Base-by-base conservation (phyloP, 495 filamentous ascomycete genomes). In the Cercophora samala region DNA sequence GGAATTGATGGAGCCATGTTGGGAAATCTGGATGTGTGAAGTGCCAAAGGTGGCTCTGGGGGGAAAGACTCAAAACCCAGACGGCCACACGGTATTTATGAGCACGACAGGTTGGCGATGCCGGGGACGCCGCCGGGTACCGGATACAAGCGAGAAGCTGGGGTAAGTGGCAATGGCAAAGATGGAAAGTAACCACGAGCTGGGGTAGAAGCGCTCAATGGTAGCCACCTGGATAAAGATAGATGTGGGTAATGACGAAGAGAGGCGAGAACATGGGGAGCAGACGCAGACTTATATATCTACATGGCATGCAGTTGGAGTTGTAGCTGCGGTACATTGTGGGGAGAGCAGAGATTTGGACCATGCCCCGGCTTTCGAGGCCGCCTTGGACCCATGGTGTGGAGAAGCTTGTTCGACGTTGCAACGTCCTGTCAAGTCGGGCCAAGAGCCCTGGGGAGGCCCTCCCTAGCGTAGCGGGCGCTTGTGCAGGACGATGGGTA, bases 1-100 rank as follows among this genome's bases (percentile, higher is more conserved):
- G 80, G 76, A 62, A 83, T 81, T 63, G 79, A 75, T 24, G 81
- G 81, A 24, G 81, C 81, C 81, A 83, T 83, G 52, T 55, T 78
- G 72, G 66, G 18, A 56, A 29, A 59, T 37, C 18, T 9, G n/a
- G 15, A 42, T 26, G 13, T 9, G 21, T 11, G 24, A 29, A 42
- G 24, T 18, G 21, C 2, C 17, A 21, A 29, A 29, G 18, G 60
- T 29, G n/a, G n/a, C n/a, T 37, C 24, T 26, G 32, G 53, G 15
- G 53, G 25, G 26, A 63, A 22, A 64, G 5, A 59, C 26, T 0
- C 25, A 11, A n/a, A n/a, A 46, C 60, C 24, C 18, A 29, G 29
- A 22, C 18, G 26, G 37, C 37, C 37, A 25, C 60, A 46, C 60
- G 26, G 26, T 69, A 67, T 70, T 59, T 53, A 60, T 62, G 52